Base-by-base conservation (phyloP, 169 alveolate genomes). In the Eimeria nieschulzi region DNA sequence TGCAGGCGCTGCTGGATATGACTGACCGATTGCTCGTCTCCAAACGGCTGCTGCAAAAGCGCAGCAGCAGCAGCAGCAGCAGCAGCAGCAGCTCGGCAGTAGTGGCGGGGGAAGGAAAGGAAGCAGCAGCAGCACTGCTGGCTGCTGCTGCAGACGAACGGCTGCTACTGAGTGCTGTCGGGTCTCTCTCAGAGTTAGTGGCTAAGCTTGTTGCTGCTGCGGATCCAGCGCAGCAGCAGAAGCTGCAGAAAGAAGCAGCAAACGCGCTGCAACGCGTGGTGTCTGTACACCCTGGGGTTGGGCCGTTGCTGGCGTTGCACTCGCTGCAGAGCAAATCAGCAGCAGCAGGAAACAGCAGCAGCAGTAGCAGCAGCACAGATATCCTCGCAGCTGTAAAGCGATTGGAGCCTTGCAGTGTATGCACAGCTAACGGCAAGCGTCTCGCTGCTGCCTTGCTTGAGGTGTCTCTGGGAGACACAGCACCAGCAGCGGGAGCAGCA, bases 51-150 rank as follows among this genome's bases (percentile, higher is more conserved):
- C 75, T 13, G 17, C 13, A 66, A 17, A 71, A 54, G 56, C 23
- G 54, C 80, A 71, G 80, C 80, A 71, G 80, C 80, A 71, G 80
- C 80, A 25, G 17, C 80, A 71, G 80, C 55, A 25, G 64, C 64
- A 55, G 64, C 64, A 55, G 10, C 66, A 59, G 66, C 66, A 59
- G 1, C 66, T 13, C 21, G 21, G 13, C 66, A 55, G 64, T 9
- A 55, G 64, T 55, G 13, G 64, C 64, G 13, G 64, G 13, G 8
- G 64, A 55, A 55, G 13, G 8, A 13, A 8, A 55, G 64, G 19
- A 13, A 13, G 64, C 8, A 59, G 66, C 66, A 59, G 66, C 66
- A 59, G 66, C 66, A 59, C 21, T 17, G n/a, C 66, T 59, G 13
- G 66, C 66, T 59, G 66, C 66, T 59, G 66, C 66, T 17, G 13